Evolutionary conservation across 176 grass and related monocot species (phyloP).

Genomic region (Carex littledalei): DNA sequence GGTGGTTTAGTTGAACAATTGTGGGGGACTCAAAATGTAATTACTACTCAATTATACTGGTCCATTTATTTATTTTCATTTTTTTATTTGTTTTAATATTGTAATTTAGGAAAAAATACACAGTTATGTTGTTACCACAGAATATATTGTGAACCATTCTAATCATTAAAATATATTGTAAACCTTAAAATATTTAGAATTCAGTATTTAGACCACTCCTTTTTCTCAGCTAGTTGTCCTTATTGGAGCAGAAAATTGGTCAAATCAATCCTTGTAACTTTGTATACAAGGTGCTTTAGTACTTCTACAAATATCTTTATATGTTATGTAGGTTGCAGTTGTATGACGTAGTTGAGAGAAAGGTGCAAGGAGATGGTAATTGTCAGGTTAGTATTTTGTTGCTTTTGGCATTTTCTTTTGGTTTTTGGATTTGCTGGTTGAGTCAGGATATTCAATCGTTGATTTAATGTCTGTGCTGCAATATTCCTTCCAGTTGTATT

Average conservation of each 20-base stretch:
- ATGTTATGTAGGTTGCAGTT: conserved; percentile 61
- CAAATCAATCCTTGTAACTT: conserved; percentile 3
- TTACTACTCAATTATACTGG: not conserved
- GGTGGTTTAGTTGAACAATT: not conserved
- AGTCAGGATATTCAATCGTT: not conserved
- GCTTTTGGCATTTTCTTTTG: not conserved
- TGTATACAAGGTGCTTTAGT: not conserved
- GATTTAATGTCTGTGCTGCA: not conserved
- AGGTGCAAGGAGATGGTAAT: conserved; percentile 95
- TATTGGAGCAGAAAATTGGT: not conserved
- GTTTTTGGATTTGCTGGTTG: not conserved
- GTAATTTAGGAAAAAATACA: not conserved
- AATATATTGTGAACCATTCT: not conserved
- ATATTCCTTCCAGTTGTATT: not conserved
- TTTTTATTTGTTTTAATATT: not conserved
- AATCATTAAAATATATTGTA: not conserved
- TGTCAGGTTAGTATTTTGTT: conserved; percentile 78
- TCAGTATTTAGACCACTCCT: not conserved
- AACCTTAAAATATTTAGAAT: not conserved
- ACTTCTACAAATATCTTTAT: not conserved
- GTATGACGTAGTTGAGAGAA: conserved; percentile 79
- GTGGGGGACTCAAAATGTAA: not conserved
- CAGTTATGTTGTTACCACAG: not conserved
- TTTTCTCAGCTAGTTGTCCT: not conserved
- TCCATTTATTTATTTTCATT: not conserved